Percentiles rank a stretch among this genome's conserved stretches.
Conservation (phyloP, 129 eudicot genomes). For the Sambucus nigra region DNA sequence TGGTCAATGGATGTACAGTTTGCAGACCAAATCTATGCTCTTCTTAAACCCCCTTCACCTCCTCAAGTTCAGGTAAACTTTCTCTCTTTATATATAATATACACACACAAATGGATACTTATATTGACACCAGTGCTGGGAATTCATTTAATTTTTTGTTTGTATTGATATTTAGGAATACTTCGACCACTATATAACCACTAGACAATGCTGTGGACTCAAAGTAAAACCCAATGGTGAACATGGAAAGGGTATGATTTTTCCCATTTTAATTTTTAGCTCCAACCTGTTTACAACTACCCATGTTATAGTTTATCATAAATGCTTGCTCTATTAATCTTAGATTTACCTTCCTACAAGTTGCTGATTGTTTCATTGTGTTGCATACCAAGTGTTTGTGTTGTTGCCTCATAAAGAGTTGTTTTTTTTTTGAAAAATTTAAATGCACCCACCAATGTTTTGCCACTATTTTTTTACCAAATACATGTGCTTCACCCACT, state of each 20-base stretch:
- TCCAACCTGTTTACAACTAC: background rate
- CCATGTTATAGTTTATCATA: slow-evolving; percentile 1
- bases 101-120: background rate
- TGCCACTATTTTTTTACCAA: background rate
- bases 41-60: slow-evolving; percentile 52
- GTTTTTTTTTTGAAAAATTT: background rate
- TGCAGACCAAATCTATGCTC: slow-evolving; percentile 44
- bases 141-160: background rate
- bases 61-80: slow-evolving; percentile 44
- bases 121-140: too few relatives aligned
- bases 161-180: slow-evolving; percentile 42
- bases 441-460: too few relatives aligned
- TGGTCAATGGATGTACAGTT: slow-evolving; percentile 51
- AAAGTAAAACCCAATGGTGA: slow-evolving; percentile 44
- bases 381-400: slow-evolving; percentile 33
- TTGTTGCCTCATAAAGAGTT: too few relatives aligned
- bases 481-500: too few relatives aligned
- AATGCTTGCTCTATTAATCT: background rate
- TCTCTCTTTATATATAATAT: background rate
- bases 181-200: slow-evolving; percentile 36
- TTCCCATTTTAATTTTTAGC: background rate
- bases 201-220: slow-evolving; percentile 35
- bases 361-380: background rate
- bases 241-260: slow-evolving; percentile 50
- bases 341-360: background rate